Base-by-base conservation (phyloP, 164 flowering plant species). In the Kalanchoe fedtschenkoi region DNA sequence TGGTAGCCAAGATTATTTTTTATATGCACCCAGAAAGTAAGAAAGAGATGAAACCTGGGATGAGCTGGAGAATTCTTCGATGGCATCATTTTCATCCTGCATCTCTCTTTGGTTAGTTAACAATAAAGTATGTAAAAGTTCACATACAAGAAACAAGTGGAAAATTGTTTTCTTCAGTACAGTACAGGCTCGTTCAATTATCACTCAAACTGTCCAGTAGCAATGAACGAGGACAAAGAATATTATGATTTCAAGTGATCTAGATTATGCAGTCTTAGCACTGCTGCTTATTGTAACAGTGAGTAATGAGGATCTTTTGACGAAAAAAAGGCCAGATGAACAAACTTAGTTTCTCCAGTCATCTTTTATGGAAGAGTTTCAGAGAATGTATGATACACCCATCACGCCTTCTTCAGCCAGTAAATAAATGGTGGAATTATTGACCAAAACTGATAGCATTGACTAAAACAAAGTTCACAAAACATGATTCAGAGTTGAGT, bases 11-110 rank as follows among this genome's bases (percentile, higher is more conserved):
- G 53, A 0, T 24, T 22, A 13, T 46, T 22, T 22, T 10, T 21
- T 47, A 24, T 24, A 2, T n/a, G 24, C 28, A 8, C 9, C 21
- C 56, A 51, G 32, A 51, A 51, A 26, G 32, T 32, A 26, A 1
- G 32, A 51, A 51, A 13, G 56, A 51, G 32, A 51, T 51, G 32
- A 19, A 51, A 51, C 56, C 56, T 51, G 32, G 56, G 56, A 51
- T 51, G 56, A 51, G 32, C 56, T 51, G 10, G 56, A 10, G 32
- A 51, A 51, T 32, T 51, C 56, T 51, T 51, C 56, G 11, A 51
- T 51, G 16, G 4, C 56, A 51, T 51, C 56, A 51, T 51, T 32
- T 13, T 51, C 56, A 51, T 51, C 56, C 56, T 51, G 56, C 56
- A 51, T 24, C 56, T 24, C 32, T 26, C 5, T 10, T 51, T 51